Percentiles rank a stretch among this genome's conserved stretches.
Conservation (phyloP, 2,329 filamentous ascomycete species). For the Ophiostoma himal-ulmi region DNA sequence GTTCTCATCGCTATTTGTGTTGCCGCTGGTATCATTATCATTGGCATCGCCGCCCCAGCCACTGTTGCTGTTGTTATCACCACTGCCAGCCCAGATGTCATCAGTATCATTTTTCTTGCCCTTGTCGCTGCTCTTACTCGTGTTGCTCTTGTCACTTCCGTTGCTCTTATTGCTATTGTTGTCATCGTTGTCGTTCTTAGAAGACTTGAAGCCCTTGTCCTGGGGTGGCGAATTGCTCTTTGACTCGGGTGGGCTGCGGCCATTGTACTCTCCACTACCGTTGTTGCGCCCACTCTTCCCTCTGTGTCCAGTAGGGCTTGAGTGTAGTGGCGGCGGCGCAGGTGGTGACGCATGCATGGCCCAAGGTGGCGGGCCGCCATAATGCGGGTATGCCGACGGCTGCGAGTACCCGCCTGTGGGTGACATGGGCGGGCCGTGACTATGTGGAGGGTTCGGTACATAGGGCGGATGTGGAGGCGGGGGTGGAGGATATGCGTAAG, state of each 20-base stretch:
- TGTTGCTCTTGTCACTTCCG: not conserved
- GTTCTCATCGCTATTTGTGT: not conserved
- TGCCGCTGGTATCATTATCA: not conserved
- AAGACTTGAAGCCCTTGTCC: not conserved
- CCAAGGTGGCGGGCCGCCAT: not conserved
- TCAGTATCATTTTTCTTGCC: not conserved
- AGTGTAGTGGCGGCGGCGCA: not conserved
- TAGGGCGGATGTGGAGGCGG: slow-evolving; percentile 5
- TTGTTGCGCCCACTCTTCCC: not conserved
- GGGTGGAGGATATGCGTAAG: not conserved
- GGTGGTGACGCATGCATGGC: not conserved
- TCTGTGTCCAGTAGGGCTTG: not conserved
- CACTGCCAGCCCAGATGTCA: not conserved
- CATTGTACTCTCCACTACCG: not conserved
- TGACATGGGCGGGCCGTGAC: not conserved
- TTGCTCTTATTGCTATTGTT: not conserved
- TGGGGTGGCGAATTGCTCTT: not conserved
- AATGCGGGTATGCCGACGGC: not conserved
- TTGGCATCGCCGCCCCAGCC: no score
- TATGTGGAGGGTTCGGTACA: not conserved
- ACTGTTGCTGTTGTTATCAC: no score
- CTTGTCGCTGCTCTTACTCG: not conserved
- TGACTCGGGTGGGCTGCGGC: not conserved
- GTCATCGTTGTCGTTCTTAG: not conserved
- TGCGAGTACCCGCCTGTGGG: not conserved